Evolutionary conservation across 2,329 filamentous ascomycete species (phyloP).

Genomic region (Hymenoscyphus albidus): DNA sequence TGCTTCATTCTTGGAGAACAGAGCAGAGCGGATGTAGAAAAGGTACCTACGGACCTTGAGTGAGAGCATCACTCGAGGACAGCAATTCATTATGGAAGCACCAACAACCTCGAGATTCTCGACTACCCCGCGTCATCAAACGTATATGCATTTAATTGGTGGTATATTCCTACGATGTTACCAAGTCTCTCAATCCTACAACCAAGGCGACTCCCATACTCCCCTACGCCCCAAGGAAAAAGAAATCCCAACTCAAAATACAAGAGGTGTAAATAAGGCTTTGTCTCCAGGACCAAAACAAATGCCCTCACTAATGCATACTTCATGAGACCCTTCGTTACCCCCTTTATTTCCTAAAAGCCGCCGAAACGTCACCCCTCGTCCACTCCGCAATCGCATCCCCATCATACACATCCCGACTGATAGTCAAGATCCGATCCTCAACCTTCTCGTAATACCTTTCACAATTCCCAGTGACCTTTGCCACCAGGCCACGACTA

Average conservation of each 20-base stretch:
- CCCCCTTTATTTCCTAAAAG: conserved; percentile 42
- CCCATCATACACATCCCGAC: conserved; percentile 60
- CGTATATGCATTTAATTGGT: conserved; percentile 7
- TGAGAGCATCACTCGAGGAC: too few relatives aligned
- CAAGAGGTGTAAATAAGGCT: background rate
- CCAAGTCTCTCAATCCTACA: conserved; percentile 3
- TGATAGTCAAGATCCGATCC: conserved; percentile 55
- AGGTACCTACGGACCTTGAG: too few relatives aligned
- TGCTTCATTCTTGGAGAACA: too few relatives aligned
- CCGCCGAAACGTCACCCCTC: conserved; percentile 57
- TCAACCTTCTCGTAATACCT: conserved; percentile 60
- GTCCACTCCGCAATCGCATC: conserved; percentile 65
- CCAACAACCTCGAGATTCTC: too few relatives aligned
- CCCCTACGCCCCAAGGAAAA: background rate
- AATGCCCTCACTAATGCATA: background rate
- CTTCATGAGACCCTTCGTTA: too few relatives aligned
- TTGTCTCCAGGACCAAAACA: background rate
- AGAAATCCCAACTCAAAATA: conserved; percentile 4
- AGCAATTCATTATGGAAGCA: too few relatives aligned
- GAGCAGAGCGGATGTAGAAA: too few relatives aligned
- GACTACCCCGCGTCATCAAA: background rate
- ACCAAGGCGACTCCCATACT: background rate
- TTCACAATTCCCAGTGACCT: conserved; percentile 59
- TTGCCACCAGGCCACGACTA: conserved; percentile 49
- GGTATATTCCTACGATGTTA: conserved; percentile 22